Evolutionary conservation across 2,329 filamentous ascomycete species (phyloP).

Genomic region (Hymenoscyphus fraxineus): DNA sequence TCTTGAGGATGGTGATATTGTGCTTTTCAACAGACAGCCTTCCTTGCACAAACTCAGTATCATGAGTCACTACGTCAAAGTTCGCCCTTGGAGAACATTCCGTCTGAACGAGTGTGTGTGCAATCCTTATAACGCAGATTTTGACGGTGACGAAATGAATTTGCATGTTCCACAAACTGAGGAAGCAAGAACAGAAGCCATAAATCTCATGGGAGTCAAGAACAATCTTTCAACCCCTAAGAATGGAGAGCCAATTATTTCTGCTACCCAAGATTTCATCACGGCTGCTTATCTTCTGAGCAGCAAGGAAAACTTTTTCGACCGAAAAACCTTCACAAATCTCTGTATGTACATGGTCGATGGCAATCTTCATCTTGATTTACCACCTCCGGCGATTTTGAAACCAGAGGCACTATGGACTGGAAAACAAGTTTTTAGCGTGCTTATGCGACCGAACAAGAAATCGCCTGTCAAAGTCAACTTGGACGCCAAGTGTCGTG

Average conservation of each 20-base stretch:
- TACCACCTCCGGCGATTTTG: conserved; percentile 81
- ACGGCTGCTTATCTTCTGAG: conserved; percentile 89
- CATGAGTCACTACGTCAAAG: conserved; percentile 89
- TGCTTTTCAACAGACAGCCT: conserved; percentile 96
- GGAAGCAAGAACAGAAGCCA: conserved; percentile 90
- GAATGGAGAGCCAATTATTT: conserved; percentile 96
- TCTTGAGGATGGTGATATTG: conserved; percentile 90
- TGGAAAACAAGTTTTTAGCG: conserved; percentile 92
- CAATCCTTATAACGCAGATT: conserved; percentile 97
- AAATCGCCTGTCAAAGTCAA: conserved; percentile 82
- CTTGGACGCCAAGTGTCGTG: conserved; percentile 85
- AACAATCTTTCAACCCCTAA: conserved; percentile 94
- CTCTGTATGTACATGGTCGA: conserved; percentile 94
- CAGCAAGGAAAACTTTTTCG: conserved; percentile 89
- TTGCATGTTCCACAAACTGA: conserved; percentile 96
- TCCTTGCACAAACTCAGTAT: conserved; percentile 99
- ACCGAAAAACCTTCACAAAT: conserved; percentile 82
- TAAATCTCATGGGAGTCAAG: conserved; percentile 96
- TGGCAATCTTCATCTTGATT: conserved; percentile 69
- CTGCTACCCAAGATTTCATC: conserved; percentile 99
- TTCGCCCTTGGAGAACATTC: conserved; percentile 93
- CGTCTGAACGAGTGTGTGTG: conserved; percentile 97
- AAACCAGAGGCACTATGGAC: conserved; percentile 91
- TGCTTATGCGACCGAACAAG: conserved; percentile 85
- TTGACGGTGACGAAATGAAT: conserved; percentile 99